phyloP scores from a whole-genome alignment of 2,329 filamentous ascomycete species.

The Penicillium sumatraense region DNA sequence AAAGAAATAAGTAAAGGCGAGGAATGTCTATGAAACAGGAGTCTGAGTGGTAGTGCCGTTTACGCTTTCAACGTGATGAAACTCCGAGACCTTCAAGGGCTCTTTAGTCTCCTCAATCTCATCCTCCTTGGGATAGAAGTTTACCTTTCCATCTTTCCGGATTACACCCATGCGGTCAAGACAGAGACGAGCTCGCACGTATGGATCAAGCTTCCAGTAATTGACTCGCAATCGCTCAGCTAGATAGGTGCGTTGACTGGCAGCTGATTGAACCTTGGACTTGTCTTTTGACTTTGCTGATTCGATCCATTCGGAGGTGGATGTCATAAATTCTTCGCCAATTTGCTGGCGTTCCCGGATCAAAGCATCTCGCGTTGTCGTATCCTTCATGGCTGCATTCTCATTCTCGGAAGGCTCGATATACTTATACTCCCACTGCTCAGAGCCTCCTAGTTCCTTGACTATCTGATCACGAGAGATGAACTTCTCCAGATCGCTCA shows the following conservation, averaged over 20 bases:
- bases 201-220: constrained; percentile 91
- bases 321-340: constrained; percentile 72
- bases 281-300: constrained; percentile 49
- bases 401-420: constrained; percentile 75
- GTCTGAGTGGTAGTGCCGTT: not conserved
- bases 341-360: constrained; percentile 66
- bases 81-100: not conserved
- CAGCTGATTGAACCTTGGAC: constrained; percentile 52
- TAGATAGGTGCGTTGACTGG: constrained; percentile 63
- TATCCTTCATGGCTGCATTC: constrained; percentile 73
- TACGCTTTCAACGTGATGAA: constrained; percentile 18
- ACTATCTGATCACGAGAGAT: constrained; percentile 71
- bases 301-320: constrained; percentile 75
- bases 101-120: constrained; percentile 10
- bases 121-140: constrained; percentile 64
- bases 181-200: constrained; percentile 74
- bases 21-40: constrained; percentile 4
- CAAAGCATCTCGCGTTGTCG: constrained; percentile 65
- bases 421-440: constrained; percentile 82
- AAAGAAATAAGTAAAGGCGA: too few species aligned
- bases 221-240: constrained; percentile 69
- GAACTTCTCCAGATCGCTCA: constrained; percentile 75
- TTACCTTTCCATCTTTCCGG: constrained; percentile 65
- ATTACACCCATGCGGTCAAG: constrained; percentile 83
- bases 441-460: constrained; percentile 80